Evolutionary conservation across 2,329 filamentous ascomycete species (phyloP).

Genomic region (Fusarium robinianum): DNA sequence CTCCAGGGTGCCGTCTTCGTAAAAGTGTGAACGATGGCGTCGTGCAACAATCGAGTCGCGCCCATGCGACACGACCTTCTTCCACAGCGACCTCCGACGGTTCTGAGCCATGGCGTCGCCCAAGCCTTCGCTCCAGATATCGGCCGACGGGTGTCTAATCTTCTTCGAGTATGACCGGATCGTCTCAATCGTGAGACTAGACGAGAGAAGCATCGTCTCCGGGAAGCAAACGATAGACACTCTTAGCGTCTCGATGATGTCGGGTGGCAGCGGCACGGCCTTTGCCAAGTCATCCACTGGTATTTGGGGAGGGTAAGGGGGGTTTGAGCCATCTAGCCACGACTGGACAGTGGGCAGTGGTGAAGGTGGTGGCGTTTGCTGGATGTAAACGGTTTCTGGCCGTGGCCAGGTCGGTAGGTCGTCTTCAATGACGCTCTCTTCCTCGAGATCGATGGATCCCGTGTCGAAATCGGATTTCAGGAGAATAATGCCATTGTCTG

Average conservation of each 20-base stretch:
- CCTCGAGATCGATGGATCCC: slow-evolving; percentile 24
- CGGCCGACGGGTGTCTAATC: slow-evolving; percentile 47
- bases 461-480: slow-evolving; percentile 26
- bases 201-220: slow-evolving; percentile 61
- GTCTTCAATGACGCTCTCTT: slow-evolving; percentile 26
- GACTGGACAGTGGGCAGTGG: slow-evolving; percentile 44
- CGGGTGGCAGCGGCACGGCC: slow-evolving; percentile 54
- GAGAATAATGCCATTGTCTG: slow-evolving; percentile 26
- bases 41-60: slow-evolving; percentile 24
- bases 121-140: slow-evolving; percentile 28
- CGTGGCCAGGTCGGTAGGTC: slow-evolving; percentile 14
- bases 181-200: slow-evolving; percentile 60
- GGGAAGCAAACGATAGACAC: slow-evolving; percentile 62
- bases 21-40: slow-evolving; percentile 23
- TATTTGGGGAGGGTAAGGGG: slow-evolving; percentile 37
- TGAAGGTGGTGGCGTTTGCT: slow-evolving; percentile 42
- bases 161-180: slow-evolving; percentile 61
- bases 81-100: slow-evolving; percentile 43
- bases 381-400: slow-evolving; percentile 37
- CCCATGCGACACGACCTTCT: slow-evolving; percentile 42
- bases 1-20: slow-evolving; percentile 12
- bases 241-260: slow-evolving; percentile 58
- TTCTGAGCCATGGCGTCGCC: slow-evolving; percentile 19
- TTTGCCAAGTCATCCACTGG: slow-evolving; percentile 44
- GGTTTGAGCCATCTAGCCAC: slow-evolving; percentile 42